A percentile compares a stretch with the other conserved stretches of the same genome.
phyloP scores from a whole-genome alignment of 768 basidiomycete species.

The Rhodosporidiobolus odoratus region DNA sequence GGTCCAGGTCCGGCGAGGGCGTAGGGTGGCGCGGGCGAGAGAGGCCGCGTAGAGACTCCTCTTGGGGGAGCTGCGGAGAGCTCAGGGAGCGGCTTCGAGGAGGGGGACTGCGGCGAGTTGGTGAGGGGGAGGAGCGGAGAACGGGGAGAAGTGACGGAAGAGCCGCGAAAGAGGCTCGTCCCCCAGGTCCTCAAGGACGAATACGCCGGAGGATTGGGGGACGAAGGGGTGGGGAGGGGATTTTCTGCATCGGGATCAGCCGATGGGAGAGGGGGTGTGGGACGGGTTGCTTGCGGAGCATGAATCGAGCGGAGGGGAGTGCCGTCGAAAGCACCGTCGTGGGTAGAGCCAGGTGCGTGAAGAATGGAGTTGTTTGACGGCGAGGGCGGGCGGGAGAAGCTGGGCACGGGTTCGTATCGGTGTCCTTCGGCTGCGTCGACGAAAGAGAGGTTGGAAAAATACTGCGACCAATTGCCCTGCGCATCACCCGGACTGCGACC shows the following conservation, averaged over 20 bases:
- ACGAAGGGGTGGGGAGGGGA: conserved; percentile 6
- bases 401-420: conserved; percentile 33
- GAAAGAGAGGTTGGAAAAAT: conserved; percentile 32
- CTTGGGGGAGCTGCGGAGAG: not conserved
- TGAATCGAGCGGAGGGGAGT: conserved; percentile 29
- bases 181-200: conserved; percentile 35
- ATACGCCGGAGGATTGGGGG: conserved; percentile 37
- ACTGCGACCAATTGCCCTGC: conserved; percentile 28
- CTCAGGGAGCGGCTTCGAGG: not conserved
- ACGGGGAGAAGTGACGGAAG: conserved; percentile 6
- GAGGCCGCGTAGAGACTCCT: not conserved
- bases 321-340: conserved; percentile 39
- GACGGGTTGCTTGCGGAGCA: conserved; percentile 1
- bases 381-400: conserved; percentile 34
- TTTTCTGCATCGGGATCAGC: not conserved
- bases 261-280: not conserved
- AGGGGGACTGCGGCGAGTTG: not conserved
- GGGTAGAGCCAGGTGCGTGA: conserved; percentile 28
- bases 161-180: conserved; percentile 32
- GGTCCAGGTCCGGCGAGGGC: conserved; percentile 5
- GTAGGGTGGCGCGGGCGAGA: conserved; percentile 6
- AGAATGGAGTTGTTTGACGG: conserved; percentile 38
- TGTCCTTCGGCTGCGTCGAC: conserved; percentile 9
- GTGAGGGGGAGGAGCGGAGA: conserved; percentile 7
- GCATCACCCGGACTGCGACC: not conserved